Conservation (phyloP, 2,329 filamentous ascomycete species). For the Claviceps pazoutovae region DNA sequence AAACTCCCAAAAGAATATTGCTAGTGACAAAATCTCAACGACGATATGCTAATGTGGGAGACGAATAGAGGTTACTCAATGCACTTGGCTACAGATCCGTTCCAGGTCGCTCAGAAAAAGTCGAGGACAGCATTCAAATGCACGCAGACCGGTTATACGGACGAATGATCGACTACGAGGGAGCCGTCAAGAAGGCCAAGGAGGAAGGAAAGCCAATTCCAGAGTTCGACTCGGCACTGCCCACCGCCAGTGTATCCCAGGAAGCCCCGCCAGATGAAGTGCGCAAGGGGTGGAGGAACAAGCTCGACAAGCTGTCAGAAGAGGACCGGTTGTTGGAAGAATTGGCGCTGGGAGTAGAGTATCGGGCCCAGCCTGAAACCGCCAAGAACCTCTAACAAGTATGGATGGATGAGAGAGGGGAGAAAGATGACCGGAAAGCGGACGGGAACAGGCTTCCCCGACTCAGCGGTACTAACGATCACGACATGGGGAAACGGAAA, state of each 20-base stretch:
- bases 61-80: constrained; percentile 58
- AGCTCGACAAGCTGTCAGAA: constrained; percentile 42
- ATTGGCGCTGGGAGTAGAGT: constrained; percentile 48
- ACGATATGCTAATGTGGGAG: neutral
- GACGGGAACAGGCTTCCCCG: constrained; percentile 17
- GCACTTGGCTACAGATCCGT: constrained; percentile 74
- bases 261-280: constrained; percentile 28
- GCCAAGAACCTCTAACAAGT: constrained; percentile 34
- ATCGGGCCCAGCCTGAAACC: constrained; percentile 45
- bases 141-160: constrained; percentile 87
- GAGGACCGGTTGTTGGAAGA: constrained; percentile 49
- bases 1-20: neutral
- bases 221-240: constrained; percentile 43
- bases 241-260: constrained; percentile 14
- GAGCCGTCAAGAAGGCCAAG: constrained; percentile 55
- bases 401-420: constrained; percentile 42
- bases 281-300: constrained; percentile 36
- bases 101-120: constrained; percentile 46
- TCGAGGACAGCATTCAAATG: constrained; percentile 87
- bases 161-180: constrained; percentile 73
- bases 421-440: constrained; percentile 32
- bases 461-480: constrained; percentile 17
- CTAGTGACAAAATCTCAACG: no score
- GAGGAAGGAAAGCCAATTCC: constrained; percentile 44
- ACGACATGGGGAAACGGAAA: neutral